Evolutionary conservation across 177 flowering plant genomes (phyloP), one percentile per base, ranked within the genome.

Genomic region (Tripterygium wilfordii): DNA sequence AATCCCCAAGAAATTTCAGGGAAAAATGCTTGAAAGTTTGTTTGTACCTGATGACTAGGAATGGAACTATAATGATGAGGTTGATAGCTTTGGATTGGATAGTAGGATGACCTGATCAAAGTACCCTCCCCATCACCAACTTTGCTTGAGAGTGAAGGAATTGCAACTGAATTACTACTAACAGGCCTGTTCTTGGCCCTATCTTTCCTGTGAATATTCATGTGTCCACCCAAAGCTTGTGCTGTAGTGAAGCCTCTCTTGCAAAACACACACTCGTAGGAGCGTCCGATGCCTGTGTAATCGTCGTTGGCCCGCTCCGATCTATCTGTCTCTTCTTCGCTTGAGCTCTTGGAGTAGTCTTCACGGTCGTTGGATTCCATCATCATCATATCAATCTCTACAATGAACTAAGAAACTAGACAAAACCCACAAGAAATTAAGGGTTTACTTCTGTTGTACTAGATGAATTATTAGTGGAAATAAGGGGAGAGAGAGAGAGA

Each of bases 161-260:
- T 15, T 2, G 48, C 32, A n/a, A n/a, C n/a, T n/a, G n/a, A n/a
- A n/a, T n/a, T n/a, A n/a, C n/a, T n/a, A 16, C 33, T 36, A 14
- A 22, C 29, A 5, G 64, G 63, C 23, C 60, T 57, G 36, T 32
- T 29, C 29, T 53, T 60, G 12, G 71, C 71, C 25, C 71, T 42
- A 25, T 74, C 75, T 57, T 60, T 67, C 29, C 79, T 51, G 41
- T 74, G 78, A 31, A 69, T 65, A 36, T 73, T 73, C 78, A 73
- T 73, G 46, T 73, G 78, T 0, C 78, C 78, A 0, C 78, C 78
- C 28, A 74, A 56, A 29, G 78, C 78, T 36, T 74, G 78, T 1
- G 78, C 78, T 17, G 72, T 69, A 7, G 68, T 66, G 49, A 66
- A 74, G 23, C 73, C 78, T 56, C 66, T 49, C 49, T 62, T 70